Percentiles rank a stretch among this genome's conserved stretches.
These are phyloP conservation scores for Colletotrichum graminicola DNA, from an alignment of 2,329 filamentous ascomycete species.

Conservation along the genomic window DNA sequence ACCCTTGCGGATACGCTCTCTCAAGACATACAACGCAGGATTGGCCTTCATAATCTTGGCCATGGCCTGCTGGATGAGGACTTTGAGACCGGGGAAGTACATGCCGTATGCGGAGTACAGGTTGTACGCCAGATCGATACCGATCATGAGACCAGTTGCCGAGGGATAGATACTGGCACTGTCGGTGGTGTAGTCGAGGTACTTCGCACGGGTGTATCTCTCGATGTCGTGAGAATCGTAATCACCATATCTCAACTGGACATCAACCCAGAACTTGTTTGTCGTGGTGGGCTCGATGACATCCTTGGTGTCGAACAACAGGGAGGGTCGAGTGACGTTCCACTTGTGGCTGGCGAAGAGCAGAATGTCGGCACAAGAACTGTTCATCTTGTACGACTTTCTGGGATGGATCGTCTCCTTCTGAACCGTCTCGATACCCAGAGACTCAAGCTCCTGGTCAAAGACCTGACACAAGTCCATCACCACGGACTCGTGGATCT, in stretches of 20 bases:
- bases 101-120: conserved; percentile 98
- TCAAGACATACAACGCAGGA: conserved; percentile 92
- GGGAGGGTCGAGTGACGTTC: conserved; percentile 94
- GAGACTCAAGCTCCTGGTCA: conserved; percentile 93
- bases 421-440: conserved; percentile 97
- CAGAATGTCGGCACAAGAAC: conserved; percentile 96
- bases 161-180: conserved; percentile 99
- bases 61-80: conserved; percentile 97
- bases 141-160: conserved; percentile 96
- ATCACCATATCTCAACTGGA: conserved; percentile 95
- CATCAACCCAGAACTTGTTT: conserved; percentile 99
- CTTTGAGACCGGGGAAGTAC: conserved; percentile 98
- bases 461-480: conserved; percentile 99
- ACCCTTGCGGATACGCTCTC: conserved; percentile 98
- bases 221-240: conserved; percentile 99
- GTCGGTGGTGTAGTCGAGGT: conserved; percentile 98
- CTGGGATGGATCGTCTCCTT: conserved; percentile 99
- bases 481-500: conserved; percentile 98
- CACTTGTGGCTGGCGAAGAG: conserved; percentile 98
- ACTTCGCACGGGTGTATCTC: conserved; percentile 96
- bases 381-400: conserved; percentile 99
- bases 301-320: conserved; percentile 97
- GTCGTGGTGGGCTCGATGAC: conserved; percentile 93
- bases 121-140: conserved; percentile 97
- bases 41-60: conserved; percentile 99